phyloP scores from a whole-genome alignment of 768 basidiomycete species.

The Trametes cinnabarina region DNA sequence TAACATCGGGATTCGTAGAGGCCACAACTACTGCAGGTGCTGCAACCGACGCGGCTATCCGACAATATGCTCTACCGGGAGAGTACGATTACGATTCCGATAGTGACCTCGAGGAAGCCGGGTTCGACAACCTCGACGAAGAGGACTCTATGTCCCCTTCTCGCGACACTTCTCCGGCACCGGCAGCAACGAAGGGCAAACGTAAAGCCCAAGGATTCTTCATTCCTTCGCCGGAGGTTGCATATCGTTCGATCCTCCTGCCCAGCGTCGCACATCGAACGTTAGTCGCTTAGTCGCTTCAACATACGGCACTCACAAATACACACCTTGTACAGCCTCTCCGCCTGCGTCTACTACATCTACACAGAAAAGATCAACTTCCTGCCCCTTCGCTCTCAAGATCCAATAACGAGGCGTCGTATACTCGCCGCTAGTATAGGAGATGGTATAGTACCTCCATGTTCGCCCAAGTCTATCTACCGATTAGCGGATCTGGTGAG shows the following conservation, averaged over 20 bases:
- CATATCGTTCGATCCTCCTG: slow-evolving; percentile 5
- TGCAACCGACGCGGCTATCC: neutral
- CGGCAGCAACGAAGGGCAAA: neutral
- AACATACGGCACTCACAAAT: neutral
- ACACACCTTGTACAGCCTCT: slow-evolving; percentile 34
- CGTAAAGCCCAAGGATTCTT: neutral
- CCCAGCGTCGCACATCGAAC: slow-evolving; percentile 21
- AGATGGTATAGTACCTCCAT: neutral
- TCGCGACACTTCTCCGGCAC: neutral
- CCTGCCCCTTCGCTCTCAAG: slow-evolving; percentile 29
- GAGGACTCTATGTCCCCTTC: neutral
- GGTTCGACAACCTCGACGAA: slow-evolving; percentile 16
- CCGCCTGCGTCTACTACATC: slow-evolving; percentile 37
- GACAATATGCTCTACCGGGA: slow-evolving; percentile 1
- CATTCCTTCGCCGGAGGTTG: neutral
- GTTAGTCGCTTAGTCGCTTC: slow-evolving; percentile 1
- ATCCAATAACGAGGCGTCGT: neutral
- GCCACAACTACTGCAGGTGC: neutral
- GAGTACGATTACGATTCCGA: slow-evolving; percentile 25
- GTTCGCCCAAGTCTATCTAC: slow-evolving; percentile 20
- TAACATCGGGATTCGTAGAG: slow-evolving; percentile 14
- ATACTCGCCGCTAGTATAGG: neutral
- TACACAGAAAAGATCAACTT: slow-evolving; percentile 37
- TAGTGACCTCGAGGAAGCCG: slow-evolving; percentile 16
- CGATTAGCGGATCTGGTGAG: slow-evolving; percentile 21